A percentile compares a stretch with the other conserved stretches of the same genome.
Evolutionary conservation across 345 rosid species (phyloP).

Genomic region (Punica granatum): DNA sequence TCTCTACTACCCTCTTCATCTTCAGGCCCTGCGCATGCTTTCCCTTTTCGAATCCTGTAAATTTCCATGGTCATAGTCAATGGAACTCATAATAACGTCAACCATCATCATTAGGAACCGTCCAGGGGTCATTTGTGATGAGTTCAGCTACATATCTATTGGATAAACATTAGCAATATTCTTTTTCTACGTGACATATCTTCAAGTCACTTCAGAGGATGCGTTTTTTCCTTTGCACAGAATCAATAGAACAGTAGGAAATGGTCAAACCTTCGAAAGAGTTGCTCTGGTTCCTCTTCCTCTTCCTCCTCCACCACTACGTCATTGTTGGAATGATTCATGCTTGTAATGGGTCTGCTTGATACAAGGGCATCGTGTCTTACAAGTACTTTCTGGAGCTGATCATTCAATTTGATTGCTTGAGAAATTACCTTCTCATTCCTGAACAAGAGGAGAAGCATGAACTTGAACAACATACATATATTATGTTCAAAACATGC

Average conservation of each 20-base stretch:
- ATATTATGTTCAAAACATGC: not conserved
- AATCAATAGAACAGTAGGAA: not conserved
- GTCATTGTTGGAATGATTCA: conserved; percentile 33
- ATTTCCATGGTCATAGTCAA: conserved; percentile 8
- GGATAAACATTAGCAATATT: no score
- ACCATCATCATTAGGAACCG: not conserved
- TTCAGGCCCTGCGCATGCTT: conserved; percentile 76
- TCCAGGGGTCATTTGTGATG: no score
- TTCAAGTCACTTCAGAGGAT: no score
- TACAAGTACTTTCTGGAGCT: conserved; percentile 71
- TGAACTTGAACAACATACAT: not conserved
- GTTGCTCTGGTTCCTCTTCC: conserved; percentile 59
- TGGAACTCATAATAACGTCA: not conserved
- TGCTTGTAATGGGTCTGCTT: conserved; percentile 28
- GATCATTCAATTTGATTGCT: conserved; percentile 90
- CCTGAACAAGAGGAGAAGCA: conserved; percentile 28
- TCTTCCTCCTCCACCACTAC: conserved; percentile 65
- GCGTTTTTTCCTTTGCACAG: not conserved
- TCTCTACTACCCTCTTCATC: conserved; percentile 42
- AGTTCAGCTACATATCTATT: no score
- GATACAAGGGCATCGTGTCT: conserved; percentile 74
- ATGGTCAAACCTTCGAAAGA: conserved; percentile 62
- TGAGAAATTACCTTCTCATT: conserved; percentile 78
- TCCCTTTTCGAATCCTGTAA: conserved; percentile 75
- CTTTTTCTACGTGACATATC: no score